These are phyloP conservation scores for Aureobasidium sp. DNA, from an alignment of 2,329 filamentous ascomycete species.

Conservation along the genomic window DNA sequence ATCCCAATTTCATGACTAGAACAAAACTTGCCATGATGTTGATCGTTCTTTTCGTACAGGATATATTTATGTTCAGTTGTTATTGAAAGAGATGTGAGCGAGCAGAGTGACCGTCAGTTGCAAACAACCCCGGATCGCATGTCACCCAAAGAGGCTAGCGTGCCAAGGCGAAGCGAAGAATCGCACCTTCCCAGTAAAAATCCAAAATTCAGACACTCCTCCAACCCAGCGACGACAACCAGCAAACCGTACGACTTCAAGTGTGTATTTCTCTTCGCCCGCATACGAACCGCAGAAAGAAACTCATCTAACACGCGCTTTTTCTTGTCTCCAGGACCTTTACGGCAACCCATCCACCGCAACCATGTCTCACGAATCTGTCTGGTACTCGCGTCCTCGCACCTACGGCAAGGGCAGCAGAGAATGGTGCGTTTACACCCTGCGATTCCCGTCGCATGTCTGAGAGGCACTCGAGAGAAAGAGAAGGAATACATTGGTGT, in stretches of 20 bases:
- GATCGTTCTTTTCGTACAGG: neutral
- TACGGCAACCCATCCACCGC: conserved; percentile 26
- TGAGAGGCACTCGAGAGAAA: neutral
- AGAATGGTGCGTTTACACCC: conserved; percentile 63
- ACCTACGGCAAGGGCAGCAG: conserved; percentile 95
- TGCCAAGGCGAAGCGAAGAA: neutral
- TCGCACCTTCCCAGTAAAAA: neutral
- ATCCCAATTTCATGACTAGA: neutral
- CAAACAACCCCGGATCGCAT: neutral
- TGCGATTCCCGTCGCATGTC: neutral
- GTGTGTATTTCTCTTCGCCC: conserved; percentile 3
- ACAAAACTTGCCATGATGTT: neutral
- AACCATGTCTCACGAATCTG: conserved; percentile 84
- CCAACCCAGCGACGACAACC: conserved; percentile 12
- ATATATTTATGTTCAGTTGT: neutral
- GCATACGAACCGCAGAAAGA: neutral
- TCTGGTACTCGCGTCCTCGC: conserved; percentile 98
- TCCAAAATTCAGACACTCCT: neutral
- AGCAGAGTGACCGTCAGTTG: neutral
- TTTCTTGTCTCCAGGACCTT: conserved; percentile 7
- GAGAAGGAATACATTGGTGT: neutral
- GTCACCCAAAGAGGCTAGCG: neutral
- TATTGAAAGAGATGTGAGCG: neutral
- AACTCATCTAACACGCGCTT: conserved; percentile 9
- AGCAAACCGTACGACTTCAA: conserved; percentile 13